Conservation (phyloP, 768 basidiomycete genomes). For the Lanmaoa rubissima region DNA sequence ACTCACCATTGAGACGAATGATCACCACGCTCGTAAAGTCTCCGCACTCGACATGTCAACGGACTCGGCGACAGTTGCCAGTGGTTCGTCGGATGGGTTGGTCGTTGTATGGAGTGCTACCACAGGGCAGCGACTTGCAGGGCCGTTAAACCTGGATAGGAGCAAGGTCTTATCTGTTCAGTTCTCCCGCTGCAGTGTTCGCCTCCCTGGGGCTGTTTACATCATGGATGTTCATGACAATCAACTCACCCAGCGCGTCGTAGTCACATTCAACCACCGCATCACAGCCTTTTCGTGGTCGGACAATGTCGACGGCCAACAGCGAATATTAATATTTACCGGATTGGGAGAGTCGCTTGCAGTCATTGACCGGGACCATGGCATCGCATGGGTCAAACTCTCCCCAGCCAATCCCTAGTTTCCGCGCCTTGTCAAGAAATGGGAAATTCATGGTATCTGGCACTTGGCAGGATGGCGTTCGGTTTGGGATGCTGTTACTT, state of each 20-base stretch:
- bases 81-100: conserved; percentile 2
- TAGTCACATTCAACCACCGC: neutral
- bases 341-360: conserved; percentile 1
- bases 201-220: neutral
- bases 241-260: neutral
- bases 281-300: conserved; percentile 1
- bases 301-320: neutral
- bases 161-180: neutral
- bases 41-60: conserved; percentile 3
- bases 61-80: neutral
- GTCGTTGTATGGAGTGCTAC: neutral
- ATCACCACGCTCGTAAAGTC: neutral
- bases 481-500: conserved; percentile 7
- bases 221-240: neutral
- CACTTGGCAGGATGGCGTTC: neutral
- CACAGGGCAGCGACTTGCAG: neutral
- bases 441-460: conserved; percentile 4
- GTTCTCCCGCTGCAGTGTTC: neutral
- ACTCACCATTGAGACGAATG: neutral
- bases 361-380: conserved; percentile 1
- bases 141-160: neutral
- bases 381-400: neutral
- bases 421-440: neutral
- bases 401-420: neutral
- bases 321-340: neutral